phyloP scores from a whole-genome alignment of 108 stramenopile species.

The Stephanodiscus minutulus region DNA sequence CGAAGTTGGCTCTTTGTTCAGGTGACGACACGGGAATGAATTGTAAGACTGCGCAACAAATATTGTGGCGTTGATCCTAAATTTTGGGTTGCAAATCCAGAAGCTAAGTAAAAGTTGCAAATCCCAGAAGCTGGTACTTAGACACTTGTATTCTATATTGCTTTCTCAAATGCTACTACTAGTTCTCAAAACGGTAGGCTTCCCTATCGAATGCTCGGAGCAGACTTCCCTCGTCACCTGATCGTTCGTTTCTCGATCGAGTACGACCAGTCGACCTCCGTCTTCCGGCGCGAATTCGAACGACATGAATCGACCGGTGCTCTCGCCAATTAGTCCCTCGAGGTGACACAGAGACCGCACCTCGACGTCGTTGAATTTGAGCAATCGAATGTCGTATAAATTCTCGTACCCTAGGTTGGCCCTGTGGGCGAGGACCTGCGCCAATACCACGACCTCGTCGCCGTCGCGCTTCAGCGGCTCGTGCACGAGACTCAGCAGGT shows the following conservation, averaged over 20 bases:
- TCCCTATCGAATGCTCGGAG: conserved; percentile 54
- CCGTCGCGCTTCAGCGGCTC: conserved; percentile 41
- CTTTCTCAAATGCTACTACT: too few species aligned
- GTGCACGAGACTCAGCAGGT: conserved; percentile 46
- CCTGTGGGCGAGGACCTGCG: conserved; percentile 60
- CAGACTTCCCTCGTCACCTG: conserved; percentile 51
- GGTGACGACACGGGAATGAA: background rate
- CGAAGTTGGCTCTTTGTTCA: too few species aligned
- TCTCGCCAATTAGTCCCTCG: conserved; percentile 44
- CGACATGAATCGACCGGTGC: conserved; percentile 43
- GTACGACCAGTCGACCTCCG: conserved; percentile 45
- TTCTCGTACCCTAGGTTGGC: conserved; percentile 60
- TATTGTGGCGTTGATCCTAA: background rate
- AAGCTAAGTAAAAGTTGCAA: too few species aligned
- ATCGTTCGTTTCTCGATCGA: conserved; percentile 44
- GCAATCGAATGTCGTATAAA: conserved; percentile 52
- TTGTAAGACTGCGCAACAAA: background rate
- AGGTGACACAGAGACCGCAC: conserved; percentile 59
- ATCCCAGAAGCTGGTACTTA: too few species aligned
- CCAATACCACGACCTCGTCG: conserved; percentile 59
- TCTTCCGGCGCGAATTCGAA: conserved; percentile 58
- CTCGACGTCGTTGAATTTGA: conserved; percentile 48
- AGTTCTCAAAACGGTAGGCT: conserved; percentile 30
- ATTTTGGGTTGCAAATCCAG: background rate
- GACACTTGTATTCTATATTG: too few species aligned